Evolutionary conservation across 495 filamentous ascomycete genomes (phyloP).

Genomic region (Penicillium maclennaniae): DNA sequence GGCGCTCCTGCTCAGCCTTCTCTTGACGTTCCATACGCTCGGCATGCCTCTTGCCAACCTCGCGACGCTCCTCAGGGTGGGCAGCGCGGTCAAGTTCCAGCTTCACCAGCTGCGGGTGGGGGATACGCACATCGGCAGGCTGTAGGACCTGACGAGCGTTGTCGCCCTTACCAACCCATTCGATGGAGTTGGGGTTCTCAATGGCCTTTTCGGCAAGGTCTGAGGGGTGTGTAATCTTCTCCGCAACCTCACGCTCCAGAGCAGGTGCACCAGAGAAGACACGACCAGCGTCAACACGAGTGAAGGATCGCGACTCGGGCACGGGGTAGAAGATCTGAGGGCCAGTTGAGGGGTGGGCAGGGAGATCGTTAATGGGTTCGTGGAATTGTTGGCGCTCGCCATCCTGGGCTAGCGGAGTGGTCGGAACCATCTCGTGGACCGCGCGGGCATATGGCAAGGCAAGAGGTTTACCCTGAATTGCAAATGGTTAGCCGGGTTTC

Average conservation of each 20-base stretch:
- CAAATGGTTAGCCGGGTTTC: slow-evolving; percentile 15
- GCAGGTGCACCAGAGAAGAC: slow-evolving; percentile 62
- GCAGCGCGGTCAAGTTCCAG: slow-evolving; percentile 45
- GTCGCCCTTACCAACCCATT: slow-evolving; percentile 42
- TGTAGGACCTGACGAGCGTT: slow-evolving; percentile 55
- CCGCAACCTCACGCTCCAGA: slow-evolving; percentile 22
- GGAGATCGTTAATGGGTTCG: slow-evolving; percentile 89
- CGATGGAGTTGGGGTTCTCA: slow-evolving; percentile 29
- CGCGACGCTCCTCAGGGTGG: slow-evolving; percentile 26
- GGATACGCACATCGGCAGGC: slow-evolving; percentile 80
- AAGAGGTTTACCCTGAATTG: slow-evolving; percentile 65
- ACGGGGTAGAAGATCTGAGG: slow-evolving; percentile 87
- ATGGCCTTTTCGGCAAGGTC: slow-evolving; percentile 25
- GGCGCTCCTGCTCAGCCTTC: slow-evolving; percentile 33
- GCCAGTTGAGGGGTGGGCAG: slow-evolving; percentile 71
- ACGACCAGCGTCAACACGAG: slow-evolving; percentile 80
- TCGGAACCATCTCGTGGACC: slow-evolving; percentile 76
- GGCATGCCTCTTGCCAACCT: slow-evolving; percentile 36
- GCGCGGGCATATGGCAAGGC: slow-evolving; percentile 72
- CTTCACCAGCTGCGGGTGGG: slow-evolving; percentile 77
- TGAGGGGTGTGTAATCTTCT: slow-evolving; percentile 27
- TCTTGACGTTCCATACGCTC: slow-evolving; percentile 44
- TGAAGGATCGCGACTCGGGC: slow-evolving; percentile 87
- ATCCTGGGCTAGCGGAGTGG: slow-evolving; percentile 36
- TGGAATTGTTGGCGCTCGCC: slow-evolving; percentile 42